phyloP scores from a whole-genome alignment of 2,329 filamentous ascomycete genomes.

The Phialemoniopsis sp. region DNA sequence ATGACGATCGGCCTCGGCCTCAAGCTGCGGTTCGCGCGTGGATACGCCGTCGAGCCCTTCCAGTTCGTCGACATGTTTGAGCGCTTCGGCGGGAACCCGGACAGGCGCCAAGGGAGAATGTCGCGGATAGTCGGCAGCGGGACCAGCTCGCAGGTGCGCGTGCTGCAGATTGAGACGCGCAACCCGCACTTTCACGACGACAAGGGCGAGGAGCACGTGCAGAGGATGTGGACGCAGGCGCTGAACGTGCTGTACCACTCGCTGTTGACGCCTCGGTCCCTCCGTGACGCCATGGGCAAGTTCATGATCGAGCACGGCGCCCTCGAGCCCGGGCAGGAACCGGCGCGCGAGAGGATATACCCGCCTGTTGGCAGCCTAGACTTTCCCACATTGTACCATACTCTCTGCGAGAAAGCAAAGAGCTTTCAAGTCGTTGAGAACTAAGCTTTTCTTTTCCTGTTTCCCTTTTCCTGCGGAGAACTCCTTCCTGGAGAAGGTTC shows the following conservation, averaged over 20 bases:
- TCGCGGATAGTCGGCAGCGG: neutral
- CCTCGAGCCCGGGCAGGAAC: slow-evolving; percentile 2
- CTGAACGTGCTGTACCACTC: slow-evolving; percentile 22
- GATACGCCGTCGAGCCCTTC: slow-evolving; percentile 27
- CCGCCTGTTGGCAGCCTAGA: slow-evolving; percentile 4
- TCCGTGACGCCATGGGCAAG: slow-evolving; percentile 9
- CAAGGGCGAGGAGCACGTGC: slow-evolving; percentile 20
- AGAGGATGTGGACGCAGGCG: slow-evolving; percentile 20
- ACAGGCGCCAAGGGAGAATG: neutral
- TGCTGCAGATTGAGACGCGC: slow-evolving; percentile 22
- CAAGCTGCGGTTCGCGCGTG: slow-evolving; percentile 21
- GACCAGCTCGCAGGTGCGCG: slow-evolving; percentile 8
- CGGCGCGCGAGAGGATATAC: slow-evolving; percentile 10
- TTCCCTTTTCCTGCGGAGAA: too few relatives aligned
- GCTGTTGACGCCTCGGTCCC: slow-evolving; percentile 2
- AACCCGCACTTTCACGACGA: slow-evolving; percentile 25
- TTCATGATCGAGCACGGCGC: slow-evolving; percentile 6
- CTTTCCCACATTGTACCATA: too few relatives aligned
- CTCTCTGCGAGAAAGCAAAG: too few relatives aligned
- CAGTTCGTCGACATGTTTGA: slow-evolving; percentile 22
- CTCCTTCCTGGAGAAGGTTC: too few relatives aligned
- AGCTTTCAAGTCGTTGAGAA: too few relatives aligned
- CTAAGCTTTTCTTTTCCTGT: too few relatives aligned
- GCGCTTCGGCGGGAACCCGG: slow-evolving; percentile 5
- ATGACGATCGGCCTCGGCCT: slow-evolving; percentile 29